Percentiles rank a stretch among this genome's conserved stretches.
phyloP scores from a whole-genome alignment of 306 rosid genomes.

The Fragaria iinumae region DNA sequence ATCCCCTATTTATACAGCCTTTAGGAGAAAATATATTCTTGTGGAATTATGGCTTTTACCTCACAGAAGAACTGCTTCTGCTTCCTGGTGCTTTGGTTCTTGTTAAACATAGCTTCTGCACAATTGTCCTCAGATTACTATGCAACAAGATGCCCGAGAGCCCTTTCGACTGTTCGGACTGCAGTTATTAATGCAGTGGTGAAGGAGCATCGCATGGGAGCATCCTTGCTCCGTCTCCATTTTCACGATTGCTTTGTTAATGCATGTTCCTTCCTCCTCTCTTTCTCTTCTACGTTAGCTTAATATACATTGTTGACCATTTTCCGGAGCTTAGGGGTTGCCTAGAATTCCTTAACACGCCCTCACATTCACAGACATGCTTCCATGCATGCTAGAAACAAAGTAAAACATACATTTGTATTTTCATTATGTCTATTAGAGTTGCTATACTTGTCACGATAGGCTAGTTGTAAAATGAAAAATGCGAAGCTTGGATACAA shows the following conservation, averaged over 20 bases:
- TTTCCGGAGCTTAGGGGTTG: not conserved
- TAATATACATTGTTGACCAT: not conserved
- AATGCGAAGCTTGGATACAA: not conserved
- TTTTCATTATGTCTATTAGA: not conserved
- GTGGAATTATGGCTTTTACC: constrained; percentile 32
- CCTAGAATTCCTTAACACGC: not conserved
- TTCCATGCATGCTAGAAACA: not conserved
- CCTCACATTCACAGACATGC: not conserved
- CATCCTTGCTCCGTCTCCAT: constrained; percentile 64
- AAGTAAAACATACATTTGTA: not conserved
- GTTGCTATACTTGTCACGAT: not conserved
- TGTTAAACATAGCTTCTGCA: constrained; percentile 33
- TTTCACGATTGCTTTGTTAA: constrained; percentile 35
- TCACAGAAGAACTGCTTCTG: constrained; percentile 17
- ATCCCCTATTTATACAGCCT: constrained; percentile 7
- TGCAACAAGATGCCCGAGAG: constrained; percentile 43
- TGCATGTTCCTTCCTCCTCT: not conserved
- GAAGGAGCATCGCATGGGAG: constrained; percentile 69
- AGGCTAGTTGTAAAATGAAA: not conserved
- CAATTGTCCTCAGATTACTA: constrained; percentile 46
- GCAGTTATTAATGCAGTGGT: constrained; percentile 46
- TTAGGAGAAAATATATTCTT: too few relatives aligned
- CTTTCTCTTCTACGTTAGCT: not conserved
- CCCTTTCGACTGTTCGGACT: constrained; percentile 39
- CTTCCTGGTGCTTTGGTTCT: constrained; percentile 27